Base-by-base conservation (phyloP, 1,284 basidiomycete species). In the Sanghuangporus sanghuang region DNA sequence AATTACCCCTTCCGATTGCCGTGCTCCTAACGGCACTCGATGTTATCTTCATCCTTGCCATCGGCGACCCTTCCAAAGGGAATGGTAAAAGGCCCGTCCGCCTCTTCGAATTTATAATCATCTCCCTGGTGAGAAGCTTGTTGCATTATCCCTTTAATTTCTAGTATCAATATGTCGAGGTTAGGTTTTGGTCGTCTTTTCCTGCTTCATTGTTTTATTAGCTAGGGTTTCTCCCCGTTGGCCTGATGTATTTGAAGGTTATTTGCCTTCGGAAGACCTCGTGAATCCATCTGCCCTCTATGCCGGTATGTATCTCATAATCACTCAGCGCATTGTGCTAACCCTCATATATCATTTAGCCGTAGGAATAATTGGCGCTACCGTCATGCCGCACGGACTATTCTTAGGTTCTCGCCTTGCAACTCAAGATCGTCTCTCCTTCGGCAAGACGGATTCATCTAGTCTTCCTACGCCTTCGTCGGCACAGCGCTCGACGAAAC, bases 361-460 rank as follows among this genome's bases (percentile, higher is more conserved):
- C 32, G 89, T 93, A 52, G 92, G 93, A 61, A 89, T 93, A 64
- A 73, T 93, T 11, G 92, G 92, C 21, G 91, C 92, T 1, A 94
- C 92, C 0, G 86, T 93, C 50, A 95, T 88, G 95, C 95, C 96
- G 0, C 96, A 98, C 73, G 89, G 90, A 52, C 81, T 98, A 23
- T 96, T 94, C 77, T 80, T 98, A 6, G 95, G 95, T 9, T 94
- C 92, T 2, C 86, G 90, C 42, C 82, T 96, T 18, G 89, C 92
- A 2, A 92, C 90, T 0, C 87, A 95, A 70, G 88, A 95, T 67
- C 79, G 94, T 58, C 71, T 86, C 23, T 73, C 77, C 35, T 67
- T 70, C 21, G 56, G 67, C n/a, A 64, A 72, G 5, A 67, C 36
- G 66, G 52, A 62, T 56, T 48, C 60, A 23, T 21, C 50, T 11